phyloP scores from a whole-genome alignment of 108 stramenopile species.

The Fragilariopsis cylindrus region DNA sequence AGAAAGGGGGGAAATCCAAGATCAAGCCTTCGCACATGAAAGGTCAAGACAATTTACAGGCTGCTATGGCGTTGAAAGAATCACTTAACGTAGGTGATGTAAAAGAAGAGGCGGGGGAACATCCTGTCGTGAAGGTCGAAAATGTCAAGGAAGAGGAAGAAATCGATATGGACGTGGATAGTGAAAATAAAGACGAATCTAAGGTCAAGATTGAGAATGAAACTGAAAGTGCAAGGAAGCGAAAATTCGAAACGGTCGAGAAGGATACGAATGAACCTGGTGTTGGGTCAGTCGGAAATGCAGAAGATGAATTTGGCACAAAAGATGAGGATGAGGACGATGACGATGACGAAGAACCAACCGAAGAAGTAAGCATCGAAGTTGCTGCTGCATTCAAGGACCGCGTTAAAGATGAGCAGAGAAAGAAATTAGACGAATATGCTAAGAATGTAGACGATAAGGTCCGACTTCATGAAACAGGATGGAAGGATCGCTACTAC shows the following conservation, averaged over 20 bases:
- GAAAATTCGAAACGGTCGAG: slow-evolving; percentile 31
- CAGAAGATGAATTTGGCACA: slow-evolving; percentile 45
- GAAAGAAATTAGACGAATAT: slow-evolving; percentile 79
- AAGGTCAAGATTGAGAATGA: slow-evolving; percentile 30
- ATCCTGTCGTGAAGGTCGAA: background rate
- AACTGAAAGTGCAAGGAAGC: slow-evolving; percentile 28
- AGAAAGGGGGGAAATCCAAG: slow-evolving; percentile 46
- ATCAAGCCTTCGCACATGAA: slow-evolving; percentile 49
- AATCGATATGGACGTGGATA: slow-evolving; percentile 15
- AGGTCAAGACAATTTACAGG: slow-evolving; percentile 60
- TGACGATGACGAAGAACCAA: slow-evolving; percentile 48
- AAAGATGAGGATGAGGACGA: slow-evolving; percentile 33
- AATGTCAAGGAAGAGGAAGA: slow-evolving; percentile 13
- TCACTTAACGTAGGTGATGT: slow-evolving; percentile 25
- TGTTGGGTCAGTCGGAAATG: slow-evolving; percentile 42
- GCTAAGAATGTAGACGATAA: slow-evolving; percentile 86
- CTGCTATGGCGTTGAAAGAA: slow-evolving; percentile 65
- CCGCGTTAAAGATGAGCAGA: slow-evolving; percentile 67
- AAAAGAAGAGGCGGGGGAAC: slow-evolving; percentile 15
- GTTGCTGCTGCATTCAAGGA: slow-evolving; percentile 72
- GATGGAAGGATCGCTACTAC: slow-evolving; percentile 98
- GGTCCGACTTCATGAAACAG: slow-evolving; percentile 91
- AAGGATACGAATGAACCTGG: slow-evolving; percentile 14
- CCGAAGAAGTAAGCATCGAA: slow-evolving; percentile 49
- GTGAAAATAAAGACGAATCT: slow-evolving; percentile 38